These are phyloP conservation scores for Eimeria acervulina DNA, from an alignment of 169 alveolate genomes.

Conservation along the genomic window DNA sequence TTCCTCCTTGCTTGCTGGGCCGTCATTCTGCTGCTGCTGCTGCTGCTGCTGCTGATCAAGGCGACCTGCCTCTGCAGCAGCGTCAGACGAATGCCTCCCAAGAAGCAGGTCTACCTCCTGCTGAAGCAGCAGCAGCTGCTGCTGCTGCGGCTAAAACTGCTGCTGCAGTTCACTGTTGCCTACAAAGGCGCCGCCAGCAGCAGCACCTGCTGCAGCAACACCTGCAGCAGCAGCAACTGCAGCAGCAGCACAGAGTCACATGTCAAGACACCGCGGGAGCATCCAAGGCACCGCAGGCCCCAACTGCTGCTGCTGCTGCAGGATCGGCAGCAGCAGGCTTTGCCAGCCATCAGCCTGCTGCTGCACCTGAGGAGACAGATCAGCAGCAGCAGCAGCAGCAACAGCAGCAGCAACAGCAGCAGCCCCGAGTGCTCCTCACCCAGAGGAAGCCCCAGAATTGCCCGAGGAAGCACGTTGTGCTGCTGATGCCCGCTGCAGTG, in stretches of 20 bases:
- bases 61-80: background rate
- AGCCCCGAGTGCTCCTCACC: background rate
- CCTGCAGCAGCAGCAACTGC: background rate
- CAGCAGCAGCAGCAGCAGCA: background rate
- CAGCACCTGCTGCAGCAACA: background rate
- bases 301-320: constrained; percentile 17
- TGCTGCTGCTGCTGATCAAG: constrained; percentile 21
- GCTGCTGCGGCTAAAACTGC: background rate
- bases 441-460: background rate
- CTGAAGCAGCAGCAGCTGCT: constrained; percentile 2
- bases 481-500: background rate
- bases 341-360: background rate
- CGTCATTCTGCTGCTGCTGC: background rate
- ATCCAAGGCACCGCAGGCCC: background rate
- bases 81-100: background rate
- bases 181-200: background rate
- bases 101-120: background rate
- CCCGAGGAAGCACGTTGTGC: background rate
- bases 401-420: constrained; percentile 36
- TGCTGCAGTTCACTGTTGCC: background rate
- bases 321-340: background rate
- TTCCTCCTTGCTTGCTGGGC: background rate
- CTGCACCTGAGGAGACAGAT: background rate
- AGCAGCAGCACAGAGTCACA: background rate
- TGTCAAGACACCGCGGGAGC: constrained; percentile 13